Evolutionary conservation across 1,284 basidiomycete species (phyloP), one percentile per base, ranked within the genome.

Genomic region (Rugosomyces carneus): DNA sequence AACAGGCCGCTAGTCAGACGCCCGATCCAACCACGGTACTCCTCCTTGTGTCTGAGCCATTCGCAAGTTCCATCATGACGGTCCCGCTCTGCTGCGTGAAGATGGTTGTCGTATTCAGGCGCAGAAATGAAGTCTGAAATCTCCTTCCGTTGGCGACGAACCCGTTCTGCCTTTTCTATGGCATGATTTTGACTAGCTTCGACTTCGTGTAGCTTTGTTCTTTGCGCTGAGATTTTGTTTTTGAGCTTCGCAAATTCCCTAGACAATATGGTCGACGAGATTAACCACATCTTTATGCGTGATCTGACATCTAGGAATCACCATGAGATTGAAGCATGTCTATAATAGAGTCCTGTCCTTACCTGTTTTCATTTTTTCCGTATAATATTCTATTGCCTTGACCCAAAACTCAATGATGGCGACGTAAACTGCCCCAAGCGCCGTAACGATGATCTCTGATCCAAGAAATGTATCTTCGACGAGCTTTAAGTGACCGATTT

Each of bases 401-500:
- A 44, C 31, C 44, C 44, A 45, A 18, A 45, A 45, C 8, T 34
- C 21, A 13, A 45, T 29, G n/a, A 45, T 36, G 1, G 44, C 26
- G 8, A 21, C 21, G 27, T 44, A 48, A 7, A 48, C 31, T 16
- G 31, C 15, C n/a, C 40, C 42, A 15, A 44, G 21, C 5, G 41
- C 42, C 8, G 42, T 37, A n/a, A 36, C 11, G 5, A 48, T 42
- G 4, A 48, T 37, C 13, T 20, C 5, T 7, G 47, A 32, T 29
- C 24, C 13, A 6, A 1, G 9, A 29, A 48, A 48, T 0, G 47
- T 37, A 3, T 29, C 31, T 23, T 48, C 38, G 7, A 37, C 13
- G 23, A 39, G 21, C 7, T 13, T 10, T 24, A 48, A 35, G n/a
- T 36, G 18, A 9, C 32, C 29, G 5, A 46, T 26, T 40, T 46